Evolutionary conservation across 2,329 filamentous ascomycete genomes (phyloP).

Genomic region (Penicillium expansum): DNA sequence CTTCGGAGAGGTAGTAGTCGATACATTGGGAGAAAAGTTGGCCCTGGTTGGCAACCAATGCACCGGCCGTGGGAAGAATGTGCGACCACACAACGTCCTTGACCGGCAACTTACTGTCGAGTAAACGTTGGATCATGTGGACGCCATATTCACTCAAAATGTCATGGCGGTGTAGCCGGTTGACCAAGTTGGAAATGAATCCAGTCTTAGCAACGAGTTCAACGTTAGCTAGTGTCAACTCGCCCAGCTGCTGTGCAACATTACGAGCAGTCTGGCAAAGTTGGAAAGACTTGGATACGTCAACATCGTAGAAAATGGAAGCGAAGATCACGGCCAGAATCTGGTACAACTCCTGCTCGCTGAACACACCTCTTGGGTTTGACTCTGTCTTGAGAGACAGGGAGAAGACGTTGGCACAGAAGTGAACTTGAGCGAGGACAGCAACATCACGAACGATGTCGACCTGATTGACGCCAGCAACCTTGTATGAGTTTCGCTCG

Average conservation of each 20-base stretch:
- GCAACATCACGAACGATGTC: constrained; percentile 52
- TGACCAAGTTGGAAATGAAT: constrained; percentile 43
- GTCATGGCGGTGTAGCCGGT: constrained; percentile 40
- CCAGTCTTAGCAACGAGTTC: constrained; percentile 44
- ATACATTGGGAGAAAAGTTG: constrained; percentile 58
- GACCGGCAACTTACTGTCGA: constrained; percentile 46
- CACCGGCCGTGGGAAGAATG: constrained; percentile 57
- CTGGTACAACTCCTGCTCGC: constrained; percentile 54
- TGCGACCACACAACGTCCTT: constrained; percentile 57
- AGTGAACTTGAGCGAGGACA: constrained; percentile 54
- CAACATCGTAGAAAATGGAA: constrained; percentile 55
- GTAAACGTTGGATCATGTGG: constrained; percentile 55
- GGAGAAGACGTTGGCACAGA: constrained; percentile 54
- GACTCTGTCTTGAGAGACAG: constrained; percentile 55
- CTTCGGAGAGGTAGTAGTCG: constrained; percentile 55
- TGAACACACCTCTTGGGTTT: constrained; percentile 52
- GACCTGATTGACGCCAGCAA: constrained; percentile 47
- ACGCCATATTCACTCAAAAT: constrained; percentile 53
- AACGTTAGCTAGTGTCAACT: constrained; percentile 51
- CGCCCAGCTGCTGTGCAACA: constrained; percentile 51
- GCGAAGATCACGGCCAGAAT: constrained; percentile 54
- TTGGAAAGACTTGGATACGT: constrained; percentile 52
- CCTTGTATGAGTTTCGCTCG: constrained; percentile 45
- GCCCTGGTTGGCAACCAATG: constrained; percentile 57
- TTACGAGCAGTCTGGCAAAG: constrained; percentile 50